Percentiles rank a stretch among this genome's conserved stretches.
phyloP scores from a whole-genome alignment of 768 basidiomycete species.

The Termitomyces sp. region DNA sequence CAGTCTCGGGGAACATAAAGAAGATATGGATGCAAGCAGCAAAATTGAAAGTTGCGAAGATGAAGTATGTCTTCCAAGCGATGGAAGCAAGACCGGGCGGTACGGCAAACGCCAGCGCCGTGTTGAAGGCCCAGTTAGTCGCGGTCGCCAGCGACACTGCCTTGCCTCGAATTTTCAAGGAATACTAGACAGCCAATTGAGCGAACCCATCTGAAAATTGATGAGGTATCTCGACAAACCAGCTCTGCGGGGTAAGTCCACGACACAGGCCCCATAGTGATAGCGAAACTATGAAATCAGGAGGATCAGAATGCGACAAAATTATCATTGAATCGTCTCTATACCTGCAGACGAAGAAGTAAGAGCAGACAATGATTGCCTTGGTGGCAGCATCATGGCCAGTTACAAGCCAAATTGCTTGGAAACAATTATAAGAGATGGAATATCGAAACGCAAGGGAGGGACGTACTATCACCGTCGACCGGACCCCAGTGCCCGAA shows the following conservation, averaged over 20 bases:
- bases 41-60: conserved; percentile 75
- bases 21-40: conserved; percentile 64
- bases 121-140: conserved; percentile 66
- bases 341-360: conserved; percentile 63
- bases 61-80: conserved; percentile 72
- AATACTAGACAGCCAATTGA: conserved; percentile 30
- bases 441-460: too few relatives aligned
- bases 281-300: conserved; percentile 41
- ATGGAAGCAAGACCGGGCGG: conserved; percentile 64
- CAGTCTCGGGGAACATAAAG: conserved; percentile 80
- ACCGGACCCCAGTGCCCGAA: conserved; percentile 59
- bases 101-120: conserved; percentile 69
- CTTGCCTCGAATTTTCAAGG: conserved; percentile 59
- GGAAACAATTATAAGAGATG: neutral
- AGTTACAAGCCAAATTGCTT: conserved; percentile 45
- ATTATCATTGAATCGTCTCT: neutral
- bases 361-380: conserved; percentile 72
- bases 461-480: conserved; percentile 19
- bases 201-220: neutral
- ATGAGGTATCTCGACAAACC: conserved; percentile 16
- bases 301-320: neutral
- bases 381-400: conserved; percentile 52
- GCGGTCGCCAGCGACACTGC: conserved; percentile 47
- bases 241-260: conserved; percentile 72
- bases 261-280: conserved; percentile 74